Evolutionary conservation across 1,284 basidiomycete species (phyloP), one percentile per base, ranked within the genome.

Genomic region (Amylostereum chailletii): DNA sequence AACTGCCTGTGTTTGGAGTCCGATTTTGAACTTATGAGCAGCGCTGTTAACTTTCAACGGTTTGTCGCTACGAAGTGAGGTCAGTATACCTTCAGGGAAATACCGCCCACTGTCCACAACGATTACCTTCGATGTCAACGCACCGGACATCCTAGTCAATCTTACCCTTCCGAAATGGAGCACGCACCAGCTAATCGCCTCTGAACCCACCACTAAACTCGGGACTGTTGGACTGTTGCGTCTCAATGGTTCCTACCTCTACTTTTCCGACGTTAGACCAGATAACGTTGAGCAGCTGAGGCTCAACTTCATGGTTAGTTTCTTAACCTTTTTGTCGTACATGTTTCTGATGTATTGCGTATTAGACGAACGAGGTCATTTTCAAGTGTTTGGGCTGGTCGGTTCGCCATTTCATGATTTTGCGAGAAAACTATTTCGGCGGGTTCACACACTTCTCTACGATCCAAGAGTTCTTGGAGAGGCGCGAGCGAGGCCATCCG

Each of bases 371-470:
- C 11, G 71, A 81, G 33, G 65, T 86, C 27, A 70, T 77, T 3
- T 86, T 85, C 67, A 89, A 86, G 60, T 71, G 75, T 0, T 70
- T 92, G 45, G 93, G 92, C 19, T 95, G 92, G 91, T 83, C 83
- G 0, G 77, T 94, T 50, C 81, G 93, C 34, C 83, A 91, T 59
- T 73, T 94, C 57, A 87, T 97, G 81, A 81, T 86, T 43, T 61
- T 95, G 47, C 81, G 86, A 49, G 91, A 94, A 58, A 95, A 96
- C 63, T 96, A 96, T 64, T 83, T 95, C 50, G 94, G 94, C 19
- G 76, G 79, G 3, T 96, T 94, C 65, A 95, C 92, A 1, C 88
- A 94, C 58, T 96, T 93, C 60, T 83, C 83, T 5, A 94, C 90
- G 0, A 73, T 91, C 46, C 77, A 77, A 32, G 94, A 96, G 67